A percentile compares a stretch with the other conserved stretches of the same genome.
phyloP scores from a whole-genome alignment of 768 basidiomycete genomes.

The Tylopilus vinaceipallidus region DNA sequence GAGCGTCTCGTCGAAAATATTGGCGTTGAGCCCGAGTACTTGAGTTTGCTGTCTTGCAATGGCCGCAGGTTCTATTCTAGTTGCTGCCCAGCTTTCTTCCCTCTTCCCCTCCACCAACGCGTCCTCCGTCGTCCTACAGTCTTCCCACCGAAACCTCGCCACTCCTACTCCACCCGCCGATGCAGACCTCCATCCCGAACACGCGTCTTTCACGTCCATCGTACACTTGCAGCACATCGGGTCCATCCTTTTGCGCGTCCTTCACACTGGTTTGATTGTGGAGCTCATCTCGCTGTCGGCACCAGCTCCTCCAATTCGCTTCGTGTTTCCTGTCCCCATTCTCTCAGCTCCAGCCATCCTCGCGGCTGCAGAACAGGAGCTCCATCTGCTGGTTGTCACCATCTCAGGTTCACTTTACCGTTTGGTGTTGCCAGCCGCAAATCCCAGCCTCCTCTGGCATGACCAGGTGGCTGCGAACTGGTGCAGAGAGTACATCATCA shows the following conservation, averaged over 20 bases:
- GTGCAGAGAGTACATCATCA: slow-evolving; percentile 68
- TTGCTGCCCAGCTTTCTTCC: slow-evolving; percentile 64
- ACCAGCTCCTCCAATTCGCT: slow-evolving; percentile 63
- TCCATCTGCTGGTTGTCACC: slow-evolving; percentile 74
- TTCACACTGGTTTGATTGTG: slow-evolving; percentile 70
- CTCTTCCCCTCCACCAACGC: slow-evolving; percentile 53
- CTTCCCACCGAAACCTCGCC: slow-evolving; percentile 54
- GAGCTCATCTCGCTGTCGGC: slow-evolving; percentile 76
- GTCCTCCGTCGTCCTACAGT: slow-evolving; percentile 53
- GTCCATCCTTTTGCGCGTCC: slow-evolving; percentile 67
- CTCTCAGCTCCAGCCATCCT: slow-evolving; percentile 66
- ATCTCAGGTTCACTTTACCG: slow-evolving; percentile 70
- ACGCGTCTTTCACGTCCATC: slow-evolving; percentile 64
- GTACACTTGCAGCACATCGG: slow-evolving; percentile 58
- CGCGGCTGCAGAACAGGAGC: slow-evolving; percentile 41
- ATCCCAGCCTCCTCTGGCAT: slow-evolving; percentile 55
- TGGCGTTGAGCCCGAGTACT: neutral
- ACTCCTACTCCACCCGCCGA: slow-evolving; percentile 41
- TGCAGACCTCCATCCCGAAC: slow-evolving; percentile 55
- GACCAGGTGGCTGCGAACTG: slow-evolving; percentile 51
- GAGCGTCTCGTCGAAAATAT: neutral
- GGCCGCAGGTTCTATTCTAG: slow-evolving; percentile 36
- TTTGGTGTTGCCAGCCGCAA: slow-evolving; percentile 59
- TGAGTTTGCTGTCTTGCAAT: slow-evolving; percentile 16
- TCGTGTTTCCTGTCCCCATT: slow-evolving; percentile 72